phyloP scores from a whole-genome alignment of 2,329 filamentous ascomycete genomes.

The Xylaria digitata region DNA sequence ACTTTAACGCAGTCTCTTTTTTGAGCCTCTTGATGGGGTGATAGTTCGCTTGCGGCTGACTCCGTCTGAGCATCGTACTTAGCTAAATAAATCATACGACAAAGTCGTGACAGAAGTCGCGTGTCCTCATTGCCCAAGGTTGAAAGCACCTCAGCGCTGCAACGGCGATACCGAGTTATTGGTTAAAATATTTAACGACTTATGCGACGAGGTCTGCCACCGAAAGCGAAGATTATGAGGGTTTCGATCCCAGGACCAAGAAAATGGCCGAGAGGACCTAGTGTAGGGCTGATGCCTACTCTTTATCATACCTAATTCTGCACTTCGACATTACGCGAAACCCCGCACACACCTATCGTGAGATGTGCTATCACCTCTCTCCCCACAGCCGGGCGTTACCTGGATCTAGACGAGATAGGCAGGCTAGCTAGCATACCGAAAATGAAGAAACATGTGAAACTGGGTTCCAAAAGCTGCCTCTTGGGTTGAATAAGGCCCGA shows the following conservation, averaged over 20 bases:
- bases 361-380: slow-evolving; percentile 12
- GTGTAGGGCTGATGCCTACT: slow-evolving; percentile 13
- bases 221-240: neutral
- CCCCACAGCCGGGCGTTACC: slow-evolving; percentile 24
- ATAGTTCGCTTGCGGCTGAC: slow-evolving; percentile 4
- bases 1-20: neutral
- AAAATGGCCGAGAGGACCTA: neutral
- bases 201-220: neutral
- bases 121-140: neutral
- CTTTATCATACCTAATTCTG: slow-evolving; percentile 28
- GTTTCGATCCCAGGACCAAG: neutral
- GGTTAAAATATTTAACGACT: neutral
- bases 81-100: neutral
- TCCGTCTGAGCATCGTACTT: neutral
- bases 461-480: neutral
- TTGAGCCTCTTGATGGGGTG: neutral
- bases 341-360: slow-evolving; percentile 1
- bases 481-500: neutral
- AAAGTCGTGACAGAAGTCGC: neutral
- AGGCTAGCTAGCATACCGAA: neutral
- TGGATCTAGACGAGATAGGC: slow-evolving; percentile 21
- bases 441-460: slow-evolving; percentile 1
- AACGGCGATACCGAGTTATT: neutral
- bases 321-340: slow-evolving; percentile 25
- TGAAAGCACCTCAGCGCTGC: neutral